Base-by-base conservation (phyloP, 257 asterid genomes). In the Solanum sparsipilum region DNA sequence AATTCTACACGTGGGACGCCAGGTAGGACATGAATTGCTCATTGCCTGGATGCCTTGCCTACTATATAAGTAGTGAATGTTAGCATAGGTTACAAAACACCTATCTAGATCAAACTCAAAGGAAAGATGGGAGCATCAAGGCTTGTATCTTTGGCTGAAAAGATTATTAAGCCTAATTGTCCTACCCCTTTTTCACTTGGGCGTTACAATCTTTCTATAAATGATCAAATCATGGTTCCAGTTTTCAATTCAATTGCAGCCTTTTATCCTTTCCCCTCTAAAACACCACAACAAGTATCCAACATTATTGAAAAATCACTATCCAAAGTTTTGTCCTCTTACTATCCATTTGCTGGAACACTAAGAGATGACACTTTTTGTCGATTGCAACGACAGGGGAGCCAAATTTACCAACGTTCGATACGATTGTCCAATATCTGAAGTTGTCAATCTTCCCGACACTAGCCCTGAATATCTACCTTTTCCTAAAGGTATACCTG, bases 291-390 rank as follows among this genome's bases (percentile, higher is more conserved):
- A 23, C 63, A 23, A 23, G 78, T 56, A 18, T 75, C 88, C 60
- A 16, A 34, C 9, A 56, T 31, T 52, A 67, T 89, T 25, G 73
- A 71, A 20, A 36, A 72, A 21, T 89, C 89, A 0, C 16, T 89
- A 10, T 86, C 89, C 6, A 56, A 83, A 11, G 13, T 31, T 32
- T 35, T 89, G 3, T 2, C 85, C 15, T 71, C 39, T 25, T 89
- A 82, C 74, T 89, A 52, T 31, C 91, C 91, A 7, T 87, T 88
- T 76, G 88, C 90, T 8, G 90, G 88, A 73, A 73, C 72, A 12
- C 63, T 83, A 4, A 15, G 25, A 20, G 87, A 75, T 36, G 56
- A 84, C 73, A 44, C 15, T 75, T 18, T 18, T 56, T 41, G 25
- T 72, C 4, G 48, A 34, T 34, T 72, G 84, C 25, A 88, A 84